These are phyloP conservation scores for Leptomonas pyrrhocoris DNA, from an alignment of 208 protist species.

Conservation along the genomic window DNA sequence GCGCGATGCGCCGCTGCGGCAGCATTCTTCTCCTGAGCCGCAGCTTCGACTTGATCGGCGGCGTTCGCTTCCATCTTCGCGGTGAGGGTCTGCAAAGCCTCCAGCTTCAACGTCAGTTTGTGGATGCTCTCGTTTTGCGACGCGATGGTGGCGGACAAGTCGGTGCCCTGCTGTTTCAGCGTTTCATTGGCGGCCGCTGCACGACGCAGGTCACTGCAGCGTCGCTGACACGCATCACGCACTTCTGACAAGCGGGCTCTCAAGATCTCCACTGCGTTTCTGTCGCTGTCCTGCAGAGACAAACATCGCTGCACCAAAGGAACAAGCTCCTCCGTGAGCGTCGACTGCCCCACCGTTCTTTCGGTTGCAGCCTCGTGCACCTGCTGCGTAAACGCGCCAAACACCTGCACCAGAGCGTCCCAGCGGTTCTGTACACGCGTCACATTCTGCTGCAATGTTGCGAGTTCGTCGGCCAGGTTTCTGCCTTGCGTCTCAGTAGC, in stretches of 20 bases:
- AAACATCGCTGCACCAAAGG: not conserved
- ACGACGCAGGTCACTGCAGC: not conserved
- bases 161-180: not conserved
- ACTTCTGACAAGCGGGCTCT: slow-evolving; percentile 1
- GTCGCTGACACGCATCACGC: slow-evolving; percentile 1
- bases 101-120: not conserved
- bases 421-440: not conserved
- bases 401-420: not conserved
- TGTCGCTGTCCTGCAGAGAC: not conserved
- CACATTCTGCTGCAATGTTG: not conserved
- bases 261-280: not conserved
- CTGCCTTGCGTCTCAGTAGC: not conserved
- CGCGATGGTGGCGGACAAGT: not conserved
- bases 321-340: not conserved
- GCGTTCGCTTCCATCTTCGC: not conserved
- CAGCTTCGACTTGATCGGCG: not conserved
- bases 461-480: not conserved
- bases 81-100: not conserved
- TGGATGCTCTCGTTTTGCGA: not conserved
- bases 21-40: not conserved
- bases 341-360: not conserved
- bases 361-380: not conserved
- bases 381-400: slow-evolving; percentile 3
- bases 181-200: not conserved
- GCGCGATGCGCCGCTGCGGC: not conserved